Evolutionary conservation across 2,329 filamentous ascomycete species (phyloP).

Genomic region (Colletotrichum incanum): DNA sequence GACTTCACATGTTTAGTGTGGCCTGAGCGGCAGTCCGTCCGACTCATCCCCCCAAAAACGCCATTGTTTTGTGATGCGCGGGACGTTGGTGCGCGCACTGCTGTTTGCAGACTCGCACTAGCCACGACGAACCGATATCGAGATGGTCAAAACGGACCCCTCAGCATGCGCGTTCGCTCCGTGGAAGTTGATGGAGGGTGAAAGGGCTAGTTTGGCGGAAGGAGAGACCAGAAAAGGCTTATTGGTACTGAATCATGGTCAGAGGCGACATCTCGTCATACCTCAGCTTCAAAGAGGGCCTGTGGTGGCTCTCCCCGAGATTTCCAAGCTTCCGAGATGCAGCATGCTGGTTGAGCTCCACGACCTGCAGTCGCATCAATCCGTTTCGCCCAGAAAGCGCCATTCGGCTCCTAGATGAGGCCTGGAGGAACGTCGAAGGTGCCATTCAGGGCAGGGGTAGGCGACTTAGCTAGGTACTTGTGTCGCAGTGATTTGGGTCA

Average conservation of each 20-base stretch:
- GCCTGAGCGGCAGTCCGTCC: conserved; percentile 31
- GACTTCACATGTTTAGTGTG: conserved; percentile 40
- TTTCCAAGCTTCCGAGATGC: conserved; percentile 40
- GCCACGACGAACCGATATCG: conserved; percentile 16
- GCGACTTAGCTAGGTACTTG: conserved; percentile 20
- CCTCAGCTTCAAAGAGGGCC: conserved; percentile 27
- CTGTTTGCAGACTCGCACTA: conserved; percentile 21
- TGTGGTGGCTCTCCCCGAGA: conserved; percentile 23
- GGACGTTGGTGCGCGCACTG: not conserved
- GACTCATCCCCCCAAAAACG: conserved; percentile 22
- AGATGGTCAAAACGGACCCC: conserved; percentile 3
- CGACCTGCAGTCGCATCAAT: conserved; percentile 17
- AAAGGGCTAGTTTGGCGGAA: conserved; percentile 4
- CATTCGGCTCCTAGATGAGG: conserved; percentile 15
- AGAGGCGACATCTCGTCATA: conserved; percentile 30
- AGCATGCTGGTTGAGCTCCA: conserved; percentile 22
- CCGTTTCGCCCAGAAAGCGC: conserved; percentile 31
- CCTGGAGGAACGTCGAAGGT: conserved; percentile 19
- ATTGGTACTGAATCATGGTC: conserved; percentile 33
- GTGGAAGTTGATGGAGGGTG: not conserved
- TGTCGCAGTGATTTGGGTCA: conserved; percentile 7
- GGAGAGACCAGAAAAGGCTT: not conserved
- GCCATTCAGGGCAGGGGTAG: conserved; percentile 29
- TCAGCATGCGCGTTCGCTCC: not conserved
- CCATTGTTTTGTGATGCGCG: conserved; percentile 33